Base-by-base conservation (phyloP, 352 stramenopile species). In the Globisporangium irregulare region DNA sequence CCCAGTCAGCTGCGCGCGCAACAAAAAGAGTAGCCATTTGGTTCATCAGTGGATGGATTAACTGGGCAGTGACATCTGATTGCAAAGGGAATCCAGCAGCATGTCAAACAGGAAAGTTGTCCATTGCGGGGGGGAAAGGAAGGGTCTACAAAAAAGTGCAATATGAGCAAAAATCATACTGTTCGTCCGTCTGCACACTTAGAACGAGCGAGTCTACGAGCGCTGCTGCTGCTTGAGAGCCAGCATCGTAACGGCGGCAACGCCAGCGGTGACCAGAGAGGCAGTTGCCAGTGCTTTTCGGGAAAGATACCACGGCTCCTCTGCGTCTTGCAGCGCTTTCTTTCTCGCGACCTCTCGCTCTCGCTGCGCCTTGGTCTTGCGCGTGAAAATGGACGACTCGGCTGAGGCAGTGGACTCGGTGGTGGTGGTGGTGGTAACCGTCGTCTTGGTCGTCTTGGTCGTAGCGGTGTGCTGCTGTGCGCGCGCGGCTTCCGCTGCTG, bases 321-420 rank as follows among this genome's bases (percentile, higher is more conserved):
- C 58, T n/a, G 67, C 55, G 12, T 58, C 43, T 7, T 32, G 59
- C 15, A 18, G 58, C 18, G 50, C 67, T 29, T 41, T 36, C 64
- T 57, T 51, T 51, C 61, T 55, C 60, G 55, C 20, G 6, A 43
- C 56, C 68, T 80, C 63, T 67, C 71, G 57, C 69, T 79, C 62
- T 29, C 74, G 71, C 65, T 84, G 67, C 41, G 32, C 48, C 74
- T 90, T 93, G 58, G 67, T 79, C 73, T 85, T 87, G 63, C 79
- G 80, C n/a, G 80, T 90, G 73, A 91, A 93, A 77, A 93, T 90
- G 24, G 84, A 91, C 53, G 74, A 79, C 12, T 84, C 79, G 14
- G 71, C 41, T 59, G 54, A 29, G 34, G 53, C 32, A 54, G 50
- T 48, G 5, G 64, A 43, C 20, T 46, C 29, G 54, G 58, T 59